Evolutionary conservation across 1,284 basidiomycete species (phyloP).

Genomic region (Pterulicium gracile): DNA sequence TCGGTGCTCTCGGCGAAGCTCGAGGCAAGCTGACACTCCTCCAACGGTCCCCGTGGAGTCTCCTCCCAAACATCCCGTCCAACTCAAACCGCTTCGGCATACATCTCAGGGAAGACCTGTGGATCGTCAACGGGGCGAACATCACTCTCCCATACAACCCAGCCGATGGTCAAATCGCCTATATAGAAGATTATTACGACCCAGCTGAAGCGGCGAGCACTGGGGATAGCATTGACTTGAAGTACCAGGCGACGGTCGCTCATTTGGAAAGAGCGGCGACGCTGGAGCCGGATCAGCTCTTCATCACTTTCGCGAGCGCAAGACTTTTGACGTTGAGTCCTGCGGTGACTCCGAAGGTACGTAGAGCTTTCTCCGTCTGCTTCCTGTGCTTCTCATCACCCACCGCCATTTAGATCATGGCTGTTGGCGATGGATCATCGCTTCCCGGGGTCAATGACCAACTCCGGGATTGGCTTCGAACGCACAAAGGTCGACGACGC

Average conservation of each 20-base stretch:
- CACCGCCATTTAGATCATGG: slow-evolving; percentile 2
- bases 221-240: slow-evolving; percentile 25
- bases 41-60: slow-evolving; percentile 27
- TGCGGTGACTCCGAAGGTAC: slow-evolving; percentile 18
- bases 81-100: slow-evolving; percentile 26
- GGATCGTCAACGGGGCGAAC: slow-evolving; percentile 30
- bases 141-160: slow-evolving; percentile 30
- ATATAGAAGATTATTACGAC: slow-evolving; percentile 34
- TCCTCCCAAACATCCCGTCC: slow-evolving; percentile 22
- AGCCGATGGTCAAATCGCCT: slow-evolving; percentile 22
- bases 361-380: slow-evolving; percentile 3
- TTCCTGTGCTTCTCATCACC: background rate
- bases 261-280: slow-evolving; percentile 26
- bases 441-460: background rate
- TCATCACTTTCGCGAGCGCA: slow-evolving; percentile 33
- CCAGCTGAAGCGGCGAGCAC: slow-evolving; percentile 20
- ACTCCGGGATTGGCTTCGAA: background rate
- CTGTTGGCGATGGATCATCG: background rate
- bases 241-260: slow-evolving; percentile 25
- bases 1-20: slow-evolving; percentile 30
- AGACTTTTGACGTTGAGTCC: slow-evolving; percentile 17
- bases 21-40: slow-evolving; percentile 35
- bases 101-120: slow-evolving; percentile 24
- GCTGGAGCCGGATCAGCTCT: slow-evolving; percentile 26
- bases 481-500: background rate